phyloP scores from a whole-genome alignment of 495 filamentous ascomycete genomes.

The Lentithecium fluviatile region DNA sequence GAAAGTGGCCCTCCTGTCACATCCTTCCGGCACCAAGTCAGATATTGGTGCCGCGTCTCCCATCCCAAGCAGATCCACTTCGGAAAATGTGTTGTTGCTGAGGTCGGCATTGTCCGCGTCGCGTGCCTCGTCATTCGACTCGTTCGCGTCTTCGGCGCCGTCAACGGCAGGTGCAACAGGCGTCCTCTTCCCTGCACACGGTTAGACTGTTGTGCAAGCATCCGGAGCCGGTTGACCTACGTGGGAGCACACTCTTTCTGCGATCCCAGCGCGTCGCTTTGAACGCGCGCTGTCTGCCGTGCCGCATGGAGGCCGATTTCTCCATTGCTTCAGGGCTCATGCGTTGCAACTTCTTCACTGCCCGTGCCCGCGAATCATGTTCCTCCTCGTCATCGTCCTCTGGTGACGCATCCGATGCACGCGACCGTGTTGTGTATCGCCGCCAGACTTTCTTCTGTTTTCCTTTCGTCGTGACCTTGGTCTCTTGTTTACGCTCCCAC shows the following conservation, averaged over 20 bases:
- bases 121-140: neutral
- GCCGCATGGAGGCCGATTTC: neutral
- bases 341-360: constrained; percentile 32
- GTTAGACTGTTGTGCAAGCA: neutral
- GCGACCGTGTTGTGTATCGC: constrained; percentile 32
- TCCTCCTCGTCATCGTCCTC: constrained; percentile 15
- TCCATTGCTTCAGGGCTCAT: constrained; percentile 13
- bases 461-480: constrained; percentile 30
- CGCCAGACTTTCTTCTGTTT: constrained; percentile 44
- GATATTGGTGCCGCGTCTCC: neutral
- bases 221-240: constrained; percentile 9
- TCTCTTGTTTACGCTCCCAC: constrained; percentile 42
- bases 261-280: constrained; percentile 32
- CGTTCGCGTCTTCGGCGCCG: neutral
- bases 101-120: neutral
- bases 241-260: constrained; percentile 28
- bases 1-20: neutral
- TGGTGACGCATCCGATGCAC: constrained; percentile 1
- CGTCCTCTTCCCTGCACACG: neutral
- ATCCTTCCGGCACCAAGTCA: neutral
- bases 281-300: constrained; percentile 14
- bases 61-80: too few relatives aligned
- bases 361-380: constrained; percentile 6
- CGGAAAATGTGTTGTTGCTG: too few relatives aligned
- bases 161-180: neutral